These are phyloP conservation scores for Gilbertella persicaria DNA, from an alignment of 371 early-diverging fungal genomes.

Conservation along the genomic window DNA sequence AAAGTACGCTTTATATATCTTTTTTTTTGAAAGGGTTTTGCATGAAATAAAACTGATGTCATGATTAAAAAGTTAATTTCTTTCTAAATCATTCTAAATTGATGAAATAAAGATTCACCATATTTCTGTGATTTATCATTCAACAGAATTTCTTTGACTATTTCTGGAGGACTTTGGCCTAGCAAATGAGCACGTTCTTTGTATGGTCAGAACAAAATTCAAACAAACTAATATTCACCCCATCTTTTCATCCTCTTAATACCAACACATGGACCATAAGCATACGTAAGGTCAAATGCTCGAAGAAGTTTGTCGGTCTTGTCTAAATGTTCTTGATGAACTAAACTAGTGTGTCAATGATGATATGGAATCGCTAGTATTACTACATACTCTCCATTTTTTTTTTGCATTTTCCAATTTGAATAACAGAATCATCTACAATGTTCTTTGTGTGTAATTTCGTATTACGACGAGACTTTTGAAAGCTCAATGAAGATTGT, in stretches of 20 bases:
- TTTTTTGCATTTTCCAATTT: neutral
- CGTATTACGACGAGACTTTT: neutral
- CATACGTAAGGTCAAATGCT: slow-evolving; percentile 16
- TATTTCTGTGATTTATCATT: slow-evolving; percentile 1
- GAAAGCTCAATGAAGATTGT: neutral
- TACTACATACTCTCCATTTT: neutral
- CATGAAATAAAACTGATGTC: slow-evolving; percentile 3
- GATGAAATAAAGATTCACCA: slow-evolving; percentile 8
- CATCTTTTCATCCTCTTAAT: slow-evolving; percentile 16
- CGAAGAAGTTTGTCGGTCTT: slow-evolving; percentile 10
- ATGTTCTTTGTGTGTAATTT: neutral
- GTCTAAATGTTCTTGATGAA: slow-evolving; percentile 9
- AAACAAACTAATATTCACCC: slow-evolving; percentile 1
- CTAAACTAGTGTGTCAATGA: slow-evolving; percentile 4
- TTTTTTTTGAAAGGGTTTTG: neutral
- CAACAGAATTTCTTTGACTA: neutral
- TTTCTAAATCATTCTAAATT: slow-evolving; percentile 6
- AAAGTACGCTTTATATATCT: neutral
- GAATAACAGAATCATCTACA: neutral
- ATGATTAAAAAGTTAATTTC: neutral
- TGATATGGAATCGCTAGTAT: too few relatives aligned
- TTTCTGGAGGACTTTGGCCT: slow-evolving; percentile 4
- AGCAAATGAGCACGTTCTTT: slow-evolving; percentile 11
- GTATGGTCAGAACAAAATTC: neutral
- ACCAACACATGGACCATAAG: slow-evolving; percentile 24